Conservation (phyloP, 345 rosid genomes). For the Citrus unshiu region DNA sequence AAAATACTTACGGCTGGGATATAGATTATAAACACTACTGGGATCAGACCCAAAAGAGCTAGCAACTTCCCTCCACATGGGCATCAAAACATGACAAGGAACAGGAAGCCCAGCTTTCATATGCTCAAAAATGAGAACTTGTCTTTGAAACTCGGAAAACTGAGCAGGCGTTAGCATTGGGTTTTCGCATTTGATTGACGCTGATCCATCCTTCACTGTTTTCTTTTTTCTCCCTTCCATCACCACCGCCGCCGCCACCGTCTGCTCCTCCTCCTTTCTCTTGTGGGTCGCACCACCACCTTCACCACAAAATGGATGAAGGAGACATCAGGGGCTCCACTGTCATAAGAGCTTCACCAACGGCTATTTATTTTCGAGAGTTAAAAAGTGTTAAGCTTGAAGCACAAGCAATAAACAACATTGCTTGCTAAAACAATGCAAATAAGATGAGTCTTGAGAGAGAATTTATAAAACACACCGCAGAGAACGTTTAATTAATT, state of each 20-base stretch:
- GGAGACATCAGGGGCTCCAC: slow-evolving; percentile 11
- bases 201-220: slow-evolving; percentile 8
- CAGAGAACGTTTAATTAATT: neutral
- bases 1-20: slow-evolving; percentile 24
- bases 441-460: neutral
- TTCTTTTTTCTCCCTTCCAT: slow-evolving; percentile 3
- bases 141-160: slow-evolving; percentile 48
- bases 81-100: slow-evolving; percentile 42
- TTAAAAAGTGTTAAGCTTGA: neutral
- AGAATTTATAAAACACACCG: neutral
- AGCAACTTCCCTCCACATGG: slow-evolving; percentile 42
- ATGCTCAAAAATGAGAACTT: slow-evolving; percentile 42
- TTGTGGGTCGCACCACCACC: slow-evolving; percentile 10
- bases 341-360: neutral
- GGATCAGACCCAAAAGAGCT: slow-evolving; percentile 18
- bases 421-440: too few species aligned
- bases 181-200: slow-evolving; percentile 11
- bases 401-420: neutral
- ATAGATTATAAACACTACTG: slow-evolving; percentile 8
- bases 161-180: slow-evolving; percentile 39
- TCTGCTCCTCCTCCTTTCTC: slow-evolving; percentile 1
- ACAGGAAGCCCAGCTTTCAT: slow-evolving; percentile 49
- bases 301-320: neutral
- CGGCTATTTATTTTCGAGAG: too few species aligned
- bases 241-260: neutral